Conservation (phyloP, 169 alveolate genomes). For the Eimeria necatrix region DNA sequence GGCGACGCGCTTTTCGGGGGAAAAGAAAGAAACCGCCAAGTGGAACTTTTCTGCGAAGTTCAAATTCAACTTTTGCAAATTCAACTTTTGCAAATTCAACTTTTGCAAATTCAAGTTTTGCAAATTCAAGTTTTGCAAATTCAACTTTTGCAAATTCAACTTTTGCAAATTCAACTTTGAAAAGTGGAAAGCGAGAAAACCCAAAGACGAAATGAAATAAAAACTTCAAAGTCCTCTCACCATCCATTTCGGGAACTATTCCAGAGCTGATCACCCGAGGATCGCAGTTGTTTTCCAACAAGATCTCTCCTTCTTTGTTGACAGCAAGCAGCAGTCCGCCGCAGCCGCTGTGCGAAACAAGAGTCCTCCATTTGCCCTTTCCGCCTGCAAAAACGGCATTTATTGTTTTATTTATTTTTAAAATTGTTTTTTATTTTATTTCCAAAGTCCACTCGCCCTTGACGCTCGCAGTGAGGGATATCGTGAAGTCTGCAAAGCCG, state of each 20-base stretch:
- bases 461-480: constrained; percentile 81
- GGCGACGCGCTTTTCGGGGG: constrained; percentile 81
- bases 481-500: constrained; percentile 84
- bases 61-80: no score
- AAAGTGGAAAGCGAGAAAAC: background rate
- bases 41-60: constrained; percentile 83
- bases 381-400: constrained; percentile 67
- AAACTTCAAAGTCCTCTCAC: background rate
- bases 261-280: constrained; percentile 87
- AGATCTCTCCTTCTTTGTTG: constrained; percentile 88
- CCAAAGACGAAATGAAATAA: background rate
- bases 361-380: constrained; percentile 80
- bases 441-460: constrained; percentile 62
- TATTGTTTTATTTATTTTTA: no score
- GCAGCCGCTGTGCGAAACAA: constrained; percentile 87
- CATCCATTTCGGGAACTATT: constrained; percentile 83
- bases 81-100: no score
- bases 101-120: no score
- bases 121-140: no score
- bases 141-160: no score
- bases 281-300: constrained; percentile 90
- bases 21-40: constrained; percentile 62
- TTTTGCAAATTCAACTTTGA: no score
- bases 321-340: constrained; percentile 89
- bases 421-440: no score